Evolutionary conservation across 257 asterid species (phyloP).

Genomic region (Linaria vulgaris): DNA sequence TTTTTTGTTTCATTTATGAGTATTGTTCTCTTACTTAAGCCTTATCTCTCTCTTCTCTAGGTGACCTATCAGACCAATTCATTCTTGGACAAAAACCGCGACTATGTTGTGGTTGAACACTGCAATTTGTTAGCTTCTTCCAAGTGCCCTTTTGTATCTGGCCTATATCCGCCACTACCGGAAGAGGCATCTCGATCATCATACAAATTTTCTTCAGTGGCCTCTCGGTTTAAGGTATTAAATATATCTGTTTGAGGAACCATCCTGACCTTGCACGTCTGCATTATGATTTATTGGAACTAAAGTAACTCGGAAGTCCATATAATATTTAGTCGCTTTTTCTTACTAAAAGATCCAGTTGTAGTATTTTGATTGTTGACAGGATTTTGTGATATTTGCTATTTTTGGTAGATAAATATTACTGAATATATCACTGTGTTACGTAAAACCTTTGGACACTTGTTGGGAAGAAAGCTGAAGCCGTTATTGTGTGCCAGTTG

Average conservation of each 20-base stretch:
- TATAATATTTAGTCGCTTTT: not conserved
- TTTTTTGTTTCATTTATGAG: not conserved
- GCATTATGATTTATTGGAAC: conserved; percentile 8
- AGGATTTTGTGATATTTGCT: too few species aligned
- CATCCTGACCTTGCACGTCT: conserved; percentile 11
- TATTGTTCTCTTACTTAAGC: conserved; percentile 26
- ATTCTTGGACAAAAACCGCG: conserved; percentile 94
- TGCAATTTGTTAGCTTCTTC: conserved; percentile 88
- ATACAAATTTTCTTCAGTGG: conserved; percentile 95
- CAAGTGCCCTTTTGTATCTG: conserved; percentile 68
- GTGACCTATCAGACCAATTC: conserved; percentile 89
- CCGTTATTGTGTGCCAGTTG: not conserved
- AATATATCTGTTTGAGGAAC: conserved; percentile 22
- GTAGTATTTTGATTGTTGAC: too few species aligned
- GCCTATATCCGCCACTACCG: conserved; percentile 82
- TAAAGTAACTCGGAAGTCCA: not conserved
- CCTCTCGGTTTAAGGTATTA: conserved; percentile 92
- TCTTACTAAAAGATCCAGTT: too few species aligned
- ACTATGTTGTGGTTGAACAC: conserved; percentile 96
- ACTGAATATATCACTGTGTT: too few species aligned
- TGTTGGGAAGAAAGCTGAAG: too few species aligned
- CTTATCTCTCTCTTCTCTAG: conserved; percentile 42
- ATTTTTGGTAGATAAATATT: too few species aligned
- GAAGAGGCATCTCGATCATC: conserved; percentile 95
- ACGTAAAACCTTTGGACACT: too few species aligned